These are phyloP conservation scores for Kodamaea laetipori DNA, from an alignment of 805 yeast species.

Conservation along the genomic window DNA sequence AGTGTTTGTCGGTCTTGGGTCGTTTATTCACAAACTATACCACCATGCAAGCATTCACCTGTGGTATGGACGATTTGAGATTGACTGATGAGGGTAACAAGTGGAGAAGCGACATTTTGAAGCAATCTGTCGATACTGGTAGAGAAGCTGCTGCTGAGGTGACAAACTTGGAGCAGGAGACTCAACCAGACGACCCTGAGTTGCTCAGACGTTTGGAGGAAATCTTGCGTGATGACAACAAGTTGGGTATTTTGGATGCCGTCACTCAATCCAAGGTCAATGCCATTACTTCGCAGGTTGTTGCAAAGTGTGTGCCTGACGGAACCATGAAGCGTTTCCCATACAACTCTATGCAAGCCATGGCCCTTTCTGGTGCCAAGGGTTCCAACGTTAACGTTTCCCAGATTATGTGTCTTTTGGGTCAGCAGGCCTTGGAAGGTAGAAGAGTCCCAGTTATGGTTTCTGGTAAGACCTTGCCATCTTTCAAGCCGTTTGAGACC, in stretches of 20 bases:
- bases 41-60: slow-evolving; percentile 90
- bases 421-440: slow-evolving; percentile 99
- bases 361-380: slow-evolving; percentile 99
- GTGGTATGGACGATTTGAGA: slow-evolving; percentile 99
- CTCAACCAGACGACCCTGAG: slow-evolving; percentile 60
- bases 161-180: slow-evolving; percentile 68
- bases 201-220: slow-evolving; percentile 88
- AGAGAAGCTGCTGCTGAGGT: slow-evolving; percentile 93
- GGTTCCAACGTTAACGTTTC: slow-evolving; percentile 98
- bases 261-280: slow-evolving; percentile 92
- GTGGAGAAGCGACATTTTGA: slow-evolving; percentile 83
- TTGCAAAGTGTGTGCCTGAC: slow-evolving; percentile 88
- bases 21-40: slow-evolving; percentile 92
- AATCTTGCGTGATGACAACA: slow-evolving; percentile 88
- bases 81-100: slow-evolving; percentile 87
- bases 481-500: slow-evolving; percentile 95
- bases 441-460: slow-evolving; percentile 99
- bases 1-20: slow-evolving; percentile 87
- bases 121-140: slow-evolving; percentile 79
- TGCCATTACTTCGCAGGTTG: slow-evolving; percentile 91
- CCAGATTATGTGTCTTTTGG: slow-evolving; percentile 98
- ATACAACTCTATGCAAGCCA: slow-evolving; percentile 94
- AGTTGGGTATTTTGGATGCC: slow-evolving; percentile 92
- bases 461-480: slow-evolving; percentile 94
- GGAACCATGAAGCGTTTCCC: slow-evolving; percentile 97